Evolutionary conservation across 352 stramenopile species (phyloP), one percentile per base, ranked within the genome.

Genomic region (Globisporangium megalacanthum): DNA sequence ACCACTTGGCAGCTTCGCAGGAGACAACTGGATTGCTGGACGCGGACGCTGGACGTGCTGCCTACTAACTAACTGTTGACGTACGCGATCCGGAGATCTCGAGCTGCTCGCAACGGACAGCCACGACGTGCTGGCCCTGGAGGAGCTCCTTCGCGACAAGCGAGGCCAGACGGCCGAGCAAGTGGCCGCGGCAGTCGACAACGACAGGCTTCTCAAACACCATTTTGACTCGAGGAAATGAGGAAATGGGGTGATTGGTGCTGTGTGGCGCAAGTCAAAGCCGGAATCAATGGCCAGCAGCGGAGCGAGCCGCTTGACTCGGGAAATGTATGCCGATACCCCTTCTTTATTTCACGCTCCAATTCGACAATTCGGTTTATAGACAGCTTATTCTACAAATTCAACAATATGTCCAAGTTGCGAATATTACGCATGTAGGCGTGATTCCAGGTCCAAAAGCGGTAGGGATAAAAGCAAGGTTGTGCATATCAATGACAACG

Each of bases 101-200:
- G 66, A 99, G 94, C 73, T 98, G 88, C 77, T 99, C 97, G 76
- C 92, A 98, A 74, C 97, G 88, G 52, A 99, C 97, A 69, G 98
- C 92, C 33, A 99, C 95, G 62, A 99, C 89, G 67, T 98, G 97
- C 81, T 99, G 97, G 69, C 97, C 97, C 72, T 95, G 88, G 63
- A 99, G 88, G 49, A 99, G 88, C 82, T 99, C 96, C 96, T 99
- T 99, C 60, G 97, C 96, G 51, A 99, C 94, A 61, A 99, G 83
- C 78, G 94, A 99, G 52, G 94, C 95, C 39, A 99, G 86, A 70
- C 97, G 97, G 77, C 97, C 97, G 49, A 99, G 75, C 65, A 99
- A 79, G 87, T 99, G 97, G 75, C 97, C 97, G 69, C 97, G 96
- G 75, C 96, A 98, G 82, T 99, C 97, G 63, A 99, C 96, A 61